A percentile compares a stretch with the other conserved stretches of the same genome.
Evolutionary conservation across 139 green algal genomes (phyloP).

Genomic region (Picochlorum sp.): DNA sequence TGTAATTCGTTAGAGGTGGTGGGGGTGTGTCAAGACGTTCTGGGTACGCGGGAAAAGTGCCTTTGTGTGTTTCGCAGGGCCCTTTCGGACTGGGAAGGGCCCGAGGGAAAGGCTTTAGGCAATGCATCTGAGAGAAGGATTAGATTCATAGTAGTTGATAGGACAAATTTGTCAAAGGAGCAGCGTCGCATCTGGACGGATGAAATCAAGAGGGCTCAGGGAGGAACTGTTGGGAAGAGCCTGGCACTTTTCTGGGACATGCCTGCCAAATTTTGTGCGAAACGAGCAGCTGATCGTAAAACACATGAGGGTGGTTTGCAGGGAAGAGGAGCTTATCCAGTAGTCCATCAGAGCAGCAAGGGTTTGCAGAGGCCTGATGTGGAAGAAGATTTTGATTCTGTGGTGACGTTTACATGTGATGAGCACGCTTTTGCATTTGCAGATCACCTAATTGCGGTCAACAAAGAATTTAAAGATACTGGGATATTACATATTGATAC

Average conservation of each 20-base stretch:
- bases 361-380: constrained; percentile 10
- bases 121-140: too few relatives aligned
- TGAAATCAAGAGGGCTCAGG: constrained; percentile 19
- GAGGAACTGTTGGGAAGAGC: constrained; percentile 39
- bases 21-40: constrained; percentile 47
- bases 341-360: constrained; percentile 19
- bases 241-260: constrained; percentile 25
- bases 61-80: constrained; percentile 30
- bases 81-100: constrained; percentile 20
- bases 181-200: constrained; percentile 57
- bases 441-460: constrained; percentile 13
- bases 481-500: not conserved
- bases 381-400: constrained; percentile 39
- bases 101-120: not conserved
- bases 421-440: constrained; percentile 30
- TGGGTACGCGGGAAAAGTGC: constrained; percentile 60
- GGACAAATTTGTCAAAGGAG: constrained; percentile 44
- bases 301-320: constrained; percentile 54
- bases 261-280: constrained; percentile 28
- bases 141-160: constrained; percentile 47
- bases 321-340: constrained; percentile 18
- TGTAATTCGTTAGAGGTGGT: constrained; percentile 16
- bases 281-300: constrained; percentile 24
- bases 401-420: constrained; percentile 37
- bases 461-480: constrained; percentile 6